Base-by-base conservation (phyloP, 768 basidiomycete species). In the Chalciporus pseudorubinellus region DNA sequence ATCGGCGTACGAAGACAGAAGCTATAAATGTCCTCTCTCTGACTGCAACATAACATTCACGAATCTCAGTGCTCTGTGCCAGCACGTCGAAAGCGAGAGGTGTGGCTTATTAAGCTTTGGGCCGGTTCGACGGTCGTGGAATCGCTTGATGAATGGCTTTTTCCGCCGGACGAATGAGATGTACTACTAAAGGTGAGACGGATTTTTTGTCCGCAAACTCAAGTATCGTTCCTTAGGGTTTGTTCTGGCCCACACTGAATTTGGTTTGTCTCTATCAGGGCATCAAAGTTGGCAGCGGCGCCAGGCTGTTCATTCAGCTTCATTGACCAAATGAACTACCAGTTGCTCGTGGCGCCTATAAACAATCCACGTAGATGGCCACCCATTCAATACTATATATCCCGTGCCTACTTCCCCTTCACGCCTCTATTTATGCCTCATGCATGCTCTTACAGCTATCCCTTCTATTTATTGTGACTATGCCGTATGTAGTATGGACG, bases 21-120 rank as follows among this genome's bases (percentile, higher is more conserved):
- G 76, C 2, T 87, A 83, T 59, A 57, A 74, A 2, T 88, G 86
- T 67, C 83, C 82, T 3, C 62, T 74, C 40, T 53, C 48, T 6
- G 66, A 64, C 12, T 88, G 86, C 59, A 57, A 48, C 2, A 22
- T 42, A 21, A 62, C 65, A 28, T 86, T 83, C 60, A 55, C 44
- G 6, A 75, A 80, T 14, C 72, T 87, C 29, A 85, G 85, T 50
- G 83, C 61, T 4, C 64, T 88, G 46, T 77, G 77, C 39, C 79
- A 83, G 68, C 85, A 88, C 62, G 74, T 87, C 26, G 84, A 87
- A 71, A 83, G 80, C 59, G 80, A 77, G 55, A 66, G 55, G 21
- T 88, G 86, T 62, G 81, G 79, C 0, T 76, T 86, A 18, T 50
- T 63, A 33, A 76, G 65, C 65, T 83, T 82, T 61, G 70, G 51